These are phyloP conservation scores for Haplographium delicatum DNA, from an alignment of 495 filamentous ascomycete genomes.

Conservation along the genomic window DNA sequence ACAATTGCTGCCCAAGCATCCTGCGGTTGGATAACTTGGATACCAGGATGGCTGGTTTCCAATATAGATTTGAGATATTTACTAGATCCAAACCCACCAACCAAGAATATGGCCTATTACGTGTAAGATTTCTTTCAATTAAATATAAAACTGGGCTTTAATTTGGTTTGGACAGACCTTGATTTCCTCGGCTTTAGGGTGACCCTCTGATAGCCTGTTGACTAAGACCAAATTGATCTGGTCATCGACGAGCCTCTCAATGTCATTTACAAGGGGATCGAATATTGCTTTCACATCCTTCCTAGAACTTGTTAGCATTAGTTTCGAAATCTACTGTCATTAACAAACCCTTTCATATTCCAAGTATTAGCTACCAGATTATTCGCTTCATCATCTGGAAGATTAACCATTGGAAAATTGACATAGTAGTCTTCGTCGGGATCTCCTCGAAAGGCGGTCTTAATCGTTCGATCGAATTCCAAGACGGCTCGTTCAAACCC, in stretches of 20 bases:
- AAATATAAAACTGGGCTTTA: background rate
- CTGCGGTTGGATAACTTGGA: conserved; percentile 35
- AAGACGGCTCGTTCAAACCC: conserved; percentile 14
- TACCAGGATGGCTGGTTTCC: conserved; percentile 22
- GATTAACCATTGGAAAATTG: conserved; percentile 27
- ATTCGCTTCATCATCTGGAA: conserved; percentile 22
- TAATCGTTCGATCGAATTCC: conserved; percentile 28
- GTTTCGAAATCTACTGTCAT: background rate
- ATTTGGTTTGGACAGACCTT: conserved; percentile 5
- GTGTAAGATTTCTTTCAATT: conserved; percentile 18
- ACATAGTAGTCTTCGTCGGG: conserved; percentile 24
- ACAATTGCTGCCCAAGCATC: conserved; percentile 34
- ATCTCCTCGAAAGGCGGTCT: conserved; percentile 24
- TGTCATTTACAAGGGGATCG: conserved; percentile 32
- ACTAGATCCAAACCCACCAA: conserved; percentile 41
- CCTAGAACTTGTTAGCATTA: conserved; percentile 15
- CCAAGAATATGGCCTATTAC: conserved; percentile 12
- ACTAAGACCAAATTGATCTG: conserved; percentile 26
- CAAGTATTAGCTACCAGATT: conserved; percentile 21
- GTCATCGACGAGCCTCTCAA: conserved; percentile 32
- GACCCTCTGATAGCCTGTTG: conserved; percentile 1
- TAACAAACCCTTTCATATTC: conserved; percentile 24
- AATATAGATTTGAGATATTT: conserved; percentile 32
- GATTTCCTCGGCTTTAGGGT: conserved; percentile 8
- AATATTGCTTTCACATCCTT: conserved; percentile 34